Evolutionary conservation across 352 stramenopile genomes (phyloP).

Genomic region (Plasmopara viticola): DNA sequence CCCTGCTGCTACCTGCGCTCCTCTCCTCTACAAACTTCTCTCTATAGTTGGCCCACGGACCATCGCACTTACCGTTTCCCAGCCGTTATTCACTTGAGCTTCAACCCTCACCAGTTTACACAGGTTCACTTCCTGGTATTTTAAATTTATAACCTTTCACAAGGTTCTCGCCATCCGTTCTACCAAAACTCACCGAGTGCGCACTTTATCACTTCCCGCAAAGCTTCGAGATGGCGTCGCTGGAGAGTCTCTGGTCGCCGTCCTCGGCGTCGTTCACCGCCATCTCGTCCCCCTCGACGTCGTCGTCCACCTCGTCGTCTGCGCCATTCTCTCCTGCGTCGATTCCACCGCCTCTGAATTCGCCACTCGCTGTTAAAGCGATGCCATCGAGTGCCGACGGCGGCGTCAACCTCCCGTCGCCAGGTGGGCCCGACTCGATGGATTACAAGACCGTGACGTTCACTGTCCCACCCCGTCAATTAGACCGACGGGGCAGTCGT

Average conservation of each 20-base stretch:
- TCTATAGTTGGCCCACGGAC: not conserved
- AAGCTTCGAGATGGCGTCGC: not conserved
- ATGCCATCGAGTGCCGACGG: not conserved
- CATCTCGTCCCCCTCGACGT: not conserved
- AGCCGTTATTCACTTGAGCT: not conserved
- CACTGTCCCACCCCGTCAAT: slow-evolving; percentile 15
- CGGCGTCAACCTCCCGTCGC: slow-evolving; percentile 9
- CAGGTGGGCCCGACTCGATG: slow-evolving; percentile 31
- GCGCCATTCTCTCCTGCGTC: slow-evolving; percentile 7
- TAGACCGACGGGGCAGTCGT: slow-evolving; percentile 22
- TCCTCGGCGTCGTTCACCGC: not conserved
- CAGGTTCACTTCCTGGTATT: not conserved
- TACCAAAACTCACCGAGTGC: not conserved
- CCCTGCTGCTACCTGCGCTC: no score
- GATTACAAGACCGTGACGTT: slow-evolving; percentile 41
- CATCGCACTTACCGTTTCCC: not conserved
- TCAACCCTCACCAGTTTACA: not conserved
- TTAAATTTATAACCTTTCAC: not conserved
- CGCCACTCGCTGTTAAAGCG: slow-evolving; percentile 9
- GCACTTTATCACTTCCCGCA: slow-evolving; percentile 3
- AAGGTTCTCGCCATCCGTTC: not conserved
- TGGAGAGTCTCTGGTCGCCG: not conserved
- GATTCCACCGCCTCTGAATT: not conserved
- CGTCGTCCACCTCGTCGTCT: slow-evolving; percentile 1
- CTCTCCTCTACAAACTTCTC: no score